Evolutionary conservation across 2,329 filamentous ascomycete genomes (phyloP).

Genomic region (Arthrobotrys iridis): DNA sequence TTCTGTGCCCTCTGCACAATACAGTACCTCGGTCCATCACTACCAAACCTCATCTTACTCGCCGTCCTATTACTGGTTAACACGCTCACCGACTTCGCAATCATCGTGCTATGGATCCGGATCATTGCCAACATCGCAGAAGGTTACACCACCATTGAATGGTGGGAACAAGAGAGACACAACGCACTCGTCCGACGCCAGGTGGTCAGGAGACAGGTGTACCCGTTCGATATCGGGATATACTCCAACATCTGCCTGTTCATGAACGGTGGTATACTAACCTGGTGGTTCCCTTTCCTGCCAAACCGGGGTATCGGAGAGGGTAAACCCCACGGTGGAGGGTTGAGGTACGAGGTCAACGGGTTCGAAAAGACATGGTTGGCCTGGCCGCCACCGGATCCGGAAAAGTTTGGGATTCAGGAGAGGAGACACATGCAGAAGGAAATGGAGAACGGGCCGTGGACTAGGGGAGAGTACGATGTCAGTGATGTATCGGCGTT

Average conservation of each 20-base stretch:
- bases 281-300: constrained; percentile 77
- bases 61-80: constrained; percentile 70
- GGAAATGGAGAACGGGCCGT: constrained; percentile 30
- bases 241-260: constrained; percentile 77
- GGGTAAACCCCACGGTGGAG: constrained; percentile 62
- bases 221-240: constrained; percentile 82
- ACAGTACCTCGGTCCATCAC: constrained; percentile 74
- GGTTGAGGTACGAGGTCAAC: constrained; percentile 77
- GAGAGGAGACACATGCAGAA: constrained; percentile 47
- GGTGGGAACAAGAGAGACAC: constrained; percentile 76
- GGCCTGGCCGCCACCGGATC: constrained; percentile 73
- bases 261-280: constrained; percentile 75
- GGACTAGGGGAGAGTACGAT: constrained; percentile 53
- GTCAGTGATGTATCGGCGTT: constrained; percentile 65
- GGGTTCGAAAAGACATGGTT: constrained; percentile 74
- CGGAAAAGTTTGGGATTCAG: constrained; percentile 67
- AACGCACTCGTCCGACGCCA: constrained; percentile 66
- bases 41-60: constrained; percentile 70
- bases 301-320: constrained; percentile 61
- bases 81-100: constrained; percentile 70
- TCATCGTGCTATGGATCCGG: constrained; percentile 68
- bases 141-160: constrained; percentile 81
- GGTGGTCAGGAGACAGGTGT: constrained; percentile 70
- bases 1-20: not conserved
- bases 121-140: constrained; percentile 70